Base-by-base conservation (phyloP, 169 alveolate genomes). In the Cryptosporidium bovis region DNA sequence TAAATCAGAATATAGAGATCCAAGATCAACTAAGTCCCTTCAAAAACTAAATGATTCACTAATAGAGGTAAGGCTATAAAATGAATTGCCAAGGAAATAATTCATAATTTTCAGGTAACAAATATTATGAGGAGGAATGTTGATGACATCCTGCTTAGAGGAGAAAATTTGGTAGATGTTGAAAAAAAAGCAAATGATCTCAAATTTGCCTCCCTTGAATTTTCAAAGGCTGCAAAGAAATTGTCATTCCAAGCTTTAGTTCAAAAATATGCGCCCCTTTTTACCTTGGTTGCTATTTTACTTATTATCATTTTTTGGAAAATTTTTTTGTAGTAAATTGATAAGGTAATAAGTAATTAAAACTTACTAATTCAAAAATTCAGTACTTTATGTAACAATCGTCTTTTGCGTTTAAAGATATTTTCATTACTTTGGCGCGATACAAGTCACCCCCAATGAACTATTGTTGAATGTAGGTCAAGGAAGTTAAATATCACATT, bases 121-220 rank as follows among this genome's bases (percentile, higher is more conserved):
- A 65, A 64, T 65, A 87, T 89, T 55, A 91, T 92, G 93, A 64
- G 85, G 27, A 69, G 82, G 51, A 92, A 92, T 84, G 82, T 92
- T 13, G 93, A 90, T 10, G 93, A 92, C 20, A 82, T 90, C 27
- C 84, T 90, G 15, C 89, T 71, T 51, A 62, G 93, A 55, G 94
- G 94, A 18, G 92, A 83, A 55, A 83, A 90, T 18, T 83, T 91
- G 2, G 66, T 62, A 36, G 93, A 91, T 55, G 83, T 56, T 1
- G 82, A 65, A 33, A 64, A 55, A 33, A 84, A 77, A 50, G 85
- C 90, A 29, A 83, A 65, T 50, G 90, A 83, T 62, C 60, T 83
- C 18, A 83, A 83, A 62, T 67, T 34, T 66, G 90, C 71, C 2
- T 64, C 83, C 3, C 65, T 53, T 3, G 82, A 71, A 84, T 55